Evolutionary conservation across 1,284 basidiomycete genomes (phyloP), one percentile per base, ranked within the genome.

Genomic region (Cryptococcus sp.): DNA sequence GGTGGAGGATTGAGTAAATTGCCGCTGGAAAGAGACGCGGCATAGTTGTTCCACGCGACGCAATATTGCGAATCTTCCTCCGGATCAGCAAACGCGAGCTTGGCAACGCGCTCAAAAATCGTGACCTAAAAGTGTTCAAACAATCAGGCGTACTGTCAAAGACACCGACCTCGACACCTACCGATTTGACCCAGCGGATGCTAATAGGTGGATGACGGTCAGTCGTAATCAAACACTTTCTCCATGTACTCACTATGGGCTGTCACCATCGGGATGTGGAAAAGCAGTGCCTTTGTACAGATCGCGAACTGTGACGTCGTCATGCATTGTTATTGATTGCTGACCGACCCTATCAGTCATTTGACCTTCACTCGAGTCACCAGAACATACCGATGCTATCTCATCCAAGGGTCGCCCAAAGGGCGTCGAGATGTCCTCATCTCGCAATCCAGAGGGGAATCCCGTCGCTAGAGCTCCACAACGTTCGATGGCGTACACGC

Each of bases 341-440:
- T 71, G 30, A 6, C 0, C 7, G 17, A 13, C 22, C 19, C 13
- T 5, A 30, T 19, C 7, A 54, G 38, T 49, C 47, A n/a, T 13
- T 50, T 19, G n/a, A 40, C 5, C 19, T 19, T 40, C 35, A 17
- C n/a, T 16, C 41, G 11, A n/a, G 40, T 16, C 17, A 23, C 17
- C 11, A 23, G 27, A 11, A 16, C 11, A 63, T 38, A 72, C 71
- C 16, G 71, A 66, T 0, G 65, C 68, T 19, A 76, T 72, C 43
- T 75, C 71, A 4, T 60, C 57, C 19, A 76, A 54, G 5, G 67
- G 64, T 40, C 68, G 55, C 5, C 61, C 63, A 43, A 75, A 76
- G 8, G 76, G 76, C 27, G 76, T 78, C 16, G 64, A 62, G 30
- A 78, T 75, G 47, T 78, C 76, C 19, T 65, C 61, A 54, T 75